phyloP scores from a whole-genome alignment of 1,139 yeast genomes.

The Scheffersomyces titani region DNA sequence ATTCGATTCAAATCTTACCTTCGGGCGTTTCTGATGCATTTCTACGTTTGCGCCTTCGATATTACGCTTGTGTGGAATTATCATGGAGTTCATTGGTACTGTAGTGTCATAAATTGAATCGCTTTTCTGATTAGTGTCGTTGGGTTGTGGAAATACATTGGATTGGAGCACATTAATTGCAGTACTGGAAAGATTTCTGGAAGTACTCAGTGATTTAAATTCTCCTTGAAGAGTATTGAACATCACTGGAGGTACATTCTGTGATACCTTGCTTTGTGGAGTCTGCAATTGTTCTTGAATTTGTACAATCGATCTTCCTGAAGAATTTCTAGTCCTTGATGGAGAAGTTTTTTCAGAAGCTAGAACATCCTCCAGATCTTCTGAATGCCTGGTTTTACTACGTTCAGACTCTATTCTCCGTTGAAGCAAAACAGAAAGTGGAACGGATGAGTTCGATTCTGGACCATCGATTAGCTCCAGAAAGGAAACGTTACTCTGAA shows the following conservation, averaged over 20 bases:
- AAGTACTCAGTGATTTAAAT: no score
- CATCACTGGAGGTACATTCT: no score
- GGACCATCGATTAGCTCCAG: neutral
- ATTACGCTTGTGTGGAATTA: neutral
- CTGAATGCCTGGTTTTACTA: neutral
- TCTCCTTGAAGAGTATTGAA: no score
- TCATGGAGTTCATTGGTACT: neutral
- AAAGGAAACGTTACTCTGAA: neutral
- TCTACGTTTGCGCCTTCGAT: neutral
- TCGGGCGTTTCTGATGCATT: neutral
- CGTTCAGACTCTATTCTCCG: neutral
- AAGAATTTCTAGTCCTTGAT: neutral
- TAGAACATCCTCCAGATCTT: no score
- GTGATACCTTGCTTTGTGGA: no score
- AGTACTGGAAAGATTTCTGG: no score
- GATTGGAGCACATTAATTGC: no score
- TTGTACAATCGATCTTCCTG: constrained; percentile 1
- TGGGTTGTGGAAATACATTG: no score
- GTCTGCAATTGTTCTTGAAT: no score
- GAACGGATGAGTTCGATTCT: neutral
- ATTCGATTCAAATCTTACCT: neutral
- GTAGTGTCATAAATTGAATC: neutral
- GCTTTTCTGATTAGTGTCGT: neutral
- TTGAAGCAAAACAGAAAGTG: neutral
- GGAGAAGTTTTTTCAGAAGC: neutral